Base-by-base conservation (phyloP, 345 rosid species). In the Erodium maritimum region DNA sequence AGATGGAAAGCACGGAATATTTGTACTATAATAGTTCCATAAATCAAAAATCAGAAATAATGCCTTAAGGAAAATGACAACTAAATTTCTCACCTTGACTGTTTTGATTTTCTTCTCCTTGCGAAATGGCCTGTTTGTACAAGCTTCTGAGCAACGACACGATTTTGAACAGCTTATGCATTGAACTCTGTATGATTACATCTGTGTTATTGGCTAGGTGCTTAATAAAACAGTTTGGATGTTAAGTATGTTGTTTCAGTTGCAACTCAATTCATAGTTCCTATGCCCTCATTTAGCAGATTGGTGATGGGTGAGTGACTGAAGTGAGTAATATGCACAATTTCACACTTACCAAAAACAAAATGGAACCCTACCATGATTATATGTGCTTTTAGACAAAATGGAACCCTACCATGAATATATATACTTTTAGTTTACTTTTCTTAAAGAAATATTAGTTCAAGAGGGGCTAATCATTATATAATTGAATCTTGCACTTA, bases 91-190 rank as follows among this genome's bases (percentile, higher is more conserved):
- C 64, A 88, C 96, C 91, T 84, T 86, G 29, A 91, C 89, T 53
- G 84, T 62, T 75, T 78, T 88, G 52, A 84, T 81, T 74, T 83
- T 88, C 80, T 85, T 88, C 37, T 84, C 98, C 79, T 77, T 88
- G 66, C 89, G 87, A 72, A 90, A 90, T 59, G 96, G 98, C 76
- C 96, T 86, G 75, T 91, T 91, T 64, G 72, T 76, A 82, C 98
- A 91, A 61, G 74, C 75, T 65, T 85, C 96, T 14, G 90, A 69
- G 71, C 98, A 91, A 60, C 66, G 74, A 56, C 98, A 91, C 70
- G 81, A 75, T 78, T 77, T 83, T 45, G 98, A 88, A 77, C 98
- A 91, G 75, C 98, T 91, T 65, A 91, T 64, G 62, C 88, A 80
- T 75, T 91, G 98, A 66, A 82, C 86, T 80, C 98, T 88, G 58